Conservation (phyloP, 1,284 basidiomycete species). For the Leccinum cinnamomeum region DNA sequence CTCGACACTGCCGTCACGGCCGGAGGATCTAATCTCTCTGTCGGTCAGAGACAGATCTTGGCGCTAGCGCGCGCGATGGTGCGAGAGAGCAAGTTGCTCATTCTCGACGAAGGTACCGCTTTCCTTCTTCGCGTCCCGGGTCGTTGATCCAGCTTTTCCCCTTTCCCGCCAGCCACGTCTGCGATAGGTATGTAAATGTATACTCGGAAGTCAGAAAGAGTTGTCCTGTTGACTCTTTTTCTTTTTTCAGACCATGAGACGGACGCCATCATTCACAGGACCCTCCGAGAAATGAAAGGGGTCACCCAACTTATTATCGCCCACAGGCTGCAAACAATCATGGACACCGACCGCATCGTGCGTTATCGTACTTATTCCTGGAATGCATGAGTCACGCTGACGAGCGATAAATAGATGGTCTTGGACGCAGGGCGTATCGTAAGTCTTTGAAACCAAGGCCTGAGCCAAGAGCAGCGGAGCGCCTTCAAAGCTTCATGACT, state of each 20-base stretch:
- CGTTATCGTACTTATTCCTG: too few relatives aligned
- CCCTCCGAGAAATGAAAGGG: conserved; percentile 32
- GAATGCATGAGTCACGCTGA: too few relatives aligned
- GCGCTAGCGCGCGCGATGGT: conserved; percentile 45
- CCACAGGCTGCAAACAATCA: too few relatives aligned
- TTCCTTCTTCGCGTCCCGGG: conserved; percentile 9
- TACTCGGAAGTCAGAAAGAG: neutral
- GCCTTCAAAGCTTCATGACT: too few relatives aligned
- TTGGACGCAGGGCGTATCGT: too few relatives aligned
- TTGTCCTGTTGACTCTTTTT: neutral
- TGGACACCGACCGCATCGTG: too few relatives aligned
- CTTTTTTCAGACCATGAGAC: conserved; percentile 28
- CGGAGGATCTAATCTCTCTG: conserved; percentile 64
- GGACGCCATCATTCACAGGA: conserved; percentile 32
- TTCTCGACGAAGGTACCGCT: conserved; percentile 35
- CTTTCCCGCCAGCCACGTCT: neutral
- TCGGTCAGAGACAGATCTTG: conserved; percentile 70
- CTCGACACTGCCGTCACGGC: conserved; percentile 46
- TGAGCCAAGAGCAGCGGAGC: too few relatives aligned
- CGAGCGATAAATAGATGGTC: too few relatives aligned
- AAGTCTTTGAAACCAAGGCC: too few relatives aligned
- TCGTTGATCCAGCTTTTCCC: conserved; percentile 1
- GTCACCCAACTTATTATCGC: conserved; percentile 20
- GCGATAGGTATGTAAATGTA: conserved; percentile 1
- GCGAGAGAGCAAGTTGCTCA: conserved; percentile 32